phyloP scores from a whole-genome alignment of 257 asterid species.

The Salvia rosmarinus region DNA sequence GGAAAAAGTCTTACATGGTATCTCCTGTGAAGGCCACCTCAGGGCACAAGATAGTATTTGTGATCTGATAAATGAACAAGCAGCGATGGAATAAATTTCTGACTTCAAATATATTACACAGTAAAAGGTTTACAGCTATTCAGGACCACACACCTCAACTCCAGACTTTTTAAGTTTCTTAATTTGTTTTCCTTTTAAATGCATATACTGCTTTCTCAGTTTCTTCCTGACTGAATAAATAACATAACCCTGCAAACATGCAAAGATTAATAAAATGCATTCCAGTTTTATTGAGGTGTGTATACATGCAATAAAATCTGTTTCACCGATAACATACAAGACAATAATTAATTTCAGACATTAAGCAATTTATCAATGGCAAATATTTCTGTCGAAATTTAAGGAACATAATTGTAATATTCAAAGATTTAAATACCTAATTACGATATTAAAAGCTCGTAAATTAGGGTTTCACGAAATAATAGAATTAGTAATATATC shows the following conservation, averaged over 20 bases:
- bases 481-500: too few relatives aligned
- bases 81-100: constrained; percentile 11
- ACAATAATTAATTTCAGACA: constrained; percentile 11
- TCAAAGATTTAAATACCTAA: too few relatives aligned
- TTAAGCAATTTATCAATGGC: background rate
- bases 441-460: too few relatives aligned
- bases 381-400: background rate
- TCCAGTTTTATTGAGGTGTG: constrained; percentile 8
- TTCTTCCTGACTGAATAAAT: constrained; percentile 89
- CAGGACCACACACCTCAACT: constrained; percentile 60
- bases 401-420: background rate
- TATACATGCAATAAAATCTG: background rate
- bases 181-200: constrained; percentile 85
- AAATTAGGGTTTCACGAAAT: too few relatives aligned
- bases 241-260: constrained; percentile 79
- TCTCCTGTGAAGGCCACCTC: constrained; percentile 99
- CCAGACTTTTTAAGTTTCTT: constrained; percentile 97
- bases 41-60: constrained; percentile 84
- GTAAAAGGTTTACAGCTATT: constrained; percentile 6
- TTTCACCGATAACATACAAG: constrained; percentile 1
- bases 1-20: constrained; percentile 76
- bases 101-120: background rate
- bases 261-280: background rate
- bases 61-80: constrained; percentile 60
- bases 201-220: constrained; percentile 83